A percentile compares a stretch with the other conserved stretches of the same genome.
These are phyloP conservation scores for Annulohypoxylon maeteangense DNA, from an alignment of 495 filamentous ascomycete genomes.

Conservation along the genomic window DNA sequence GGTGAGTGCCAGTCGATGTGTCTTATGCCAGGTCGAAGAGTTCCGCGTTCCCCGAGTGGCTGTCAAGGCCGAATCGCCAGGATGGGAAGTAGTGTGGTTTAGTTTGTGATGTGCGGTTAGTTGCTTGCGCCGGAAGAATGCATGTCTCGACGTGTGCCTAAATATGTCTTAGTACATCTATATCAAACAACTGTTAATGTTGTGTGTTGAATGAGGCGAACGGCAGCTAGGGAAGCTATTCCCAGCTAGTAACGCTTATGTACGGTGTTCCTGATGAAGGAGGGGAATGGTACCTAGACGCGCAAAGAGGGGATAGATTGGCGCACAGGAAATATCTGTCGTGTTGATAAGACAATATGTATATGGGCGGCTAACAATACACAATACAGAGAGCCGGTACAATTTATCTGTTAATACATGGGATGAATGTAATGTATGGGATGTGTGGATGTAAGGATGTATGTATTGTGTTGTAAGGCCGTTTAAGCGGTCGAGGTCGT, in stretches of 20 bases:
- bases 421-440: neutral
- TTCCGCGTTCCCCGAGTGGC: constrained; percentile 47
- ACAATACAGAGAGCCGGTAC: constrained; percentile 21
- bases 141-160: constrained; percentile 16
- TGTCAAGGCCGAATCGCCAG: constrained; percentile 31
- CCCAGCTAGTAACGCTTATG: constrained; percentile 31
- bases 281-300: constrained; percentile 4
- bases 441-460: neutral
- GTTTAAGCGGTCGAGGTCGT: constrained; percentile 29
- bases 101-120: constrained; percentile 23
- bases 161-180: constrained; percentile 19
- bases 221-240: constrained; percentile 37
- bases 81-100: constrained; percentile 31
- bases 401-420: neutral
- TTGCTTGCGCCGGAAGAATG: constrained; percentile 23
- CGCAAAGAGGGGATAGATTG: constrained; percentile 27
- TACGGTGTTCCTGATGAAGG: constrained; percentile 31
- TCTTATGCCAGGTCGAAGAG: constrained; percentile 32
- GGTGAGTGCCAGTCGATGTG: constrained; percentile 31
- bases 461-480: constrained; percentile 3
- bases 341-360: constrained; percentile 22
- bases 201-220: constrained; percentile 28
- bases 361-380: constrained; percentile 30
- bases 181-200: constrained; percentile 30
- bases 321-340: constrained; percentile 8